These are phyloP conservation scores for Lipomyces japonicus DNA, from an alignment of 805 yeast species.

Conservation along the genomic window DNA sequence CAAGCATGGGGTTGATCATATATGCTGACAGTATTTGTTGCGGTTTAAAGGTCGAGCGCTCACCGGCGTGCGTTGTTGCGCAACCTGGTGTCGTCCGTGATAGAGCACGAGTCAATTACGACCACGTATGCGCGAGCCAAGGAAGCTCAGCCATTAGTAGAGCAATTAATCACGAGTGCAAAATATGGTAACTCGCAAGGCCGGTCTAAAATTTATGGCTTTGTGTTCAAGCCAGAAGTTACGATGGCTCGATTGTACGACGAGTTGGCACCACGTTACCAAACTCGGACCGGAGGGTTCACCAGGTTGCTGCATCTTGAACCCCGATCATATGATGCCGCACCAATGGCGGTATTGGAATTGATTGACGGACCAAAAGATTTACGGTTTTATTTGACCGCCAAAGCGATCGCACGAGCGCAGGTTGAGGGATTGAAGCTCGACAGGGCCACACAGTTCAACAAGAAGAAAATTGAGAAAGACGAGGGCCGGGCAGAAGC, in stretches of 20 bases:
- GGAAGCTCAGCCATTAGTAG: conserved; percentile 60
- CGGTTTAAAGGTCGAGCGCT: conserved; percentile 7
- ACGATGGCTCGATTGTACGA: conserved; percentile 62
- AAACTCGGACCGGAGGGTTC: conserved; percentile 68
- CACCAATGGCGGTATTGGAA: conserved; percentile 85
- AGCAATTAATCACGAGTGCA: conserved; percentile 59
- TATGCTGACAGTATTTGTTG: neutral
- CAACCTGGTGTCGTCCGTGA: conserved; percentile 62
- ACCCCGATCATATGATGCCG: conserved; percentile 82
- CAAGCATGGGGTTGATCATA: neutral
- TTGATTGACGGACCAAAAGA: conserved; percentile 74
- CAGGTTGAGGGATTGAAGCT: conserved; percentile 54
- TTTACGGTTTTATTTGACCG: conserved; percentile 69
- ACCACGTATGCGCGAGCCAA: conserved; percentile 76
- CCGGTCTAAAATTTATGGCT: conserved; percentile 38
- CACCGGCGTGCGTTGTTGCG: conserved; percentile 39
- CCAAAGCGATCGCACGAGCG: conserved; percentile 79
- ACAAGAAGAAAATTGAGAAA: conserved; percentile 50
- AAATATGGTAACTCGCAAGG: conserved; percentile 38
- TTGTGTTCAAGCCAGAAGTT: conserved; percentile 48
- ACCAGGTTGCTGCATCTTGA: conserved; percentile 81
- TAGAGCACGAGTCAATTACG: conserved; percentile 65
- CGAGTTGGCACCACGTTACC: conserved; percentile 62
- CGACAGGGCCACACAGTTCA: conserved; percentile 52
- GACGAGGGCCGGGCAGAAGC: conserved; percentile 50